Percentiles rank a stretch among this genome's conserved stretches.
These are phyloP conservation scores for Fusarium virguliforme DNA, from an alignment of 2,329 filamentous ascomycete genomes.

Conservation along the genomic window DNA sequence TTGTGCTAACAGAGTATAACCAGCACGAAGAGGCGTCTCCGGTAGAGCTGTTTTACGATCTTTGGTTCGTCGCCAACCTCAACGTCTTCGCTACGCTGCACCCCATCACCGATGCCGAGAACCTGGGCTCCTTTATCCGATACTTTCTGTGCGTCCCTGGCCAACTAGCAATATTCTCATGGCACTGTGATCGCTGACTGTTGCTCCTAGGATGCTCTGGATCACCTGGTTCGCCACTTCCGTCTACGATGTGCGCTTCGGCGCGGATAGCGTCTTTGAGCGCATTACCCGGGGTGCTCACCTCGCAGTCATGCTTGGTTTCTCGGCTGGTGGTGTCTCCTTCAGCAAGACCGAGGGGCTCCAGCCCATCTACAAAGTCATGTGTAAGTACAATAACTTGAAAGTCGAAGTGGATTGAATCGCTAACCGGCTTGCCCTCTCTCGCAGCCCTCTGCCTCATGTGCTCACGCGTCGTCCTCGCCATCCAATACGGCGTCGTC, in stretches of 20 bases:
- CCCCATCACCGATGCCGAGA: neutral
- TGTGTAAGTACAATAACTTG: neutral
- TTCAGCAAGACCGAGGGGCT: slow-evolving; percentile 1
- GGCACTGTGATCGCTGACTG: neutral
- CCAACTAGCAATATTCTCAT: neutral
- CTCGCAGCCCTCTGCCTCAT: slow-evolving; percentile 2
- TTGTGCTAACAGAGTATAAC: neutral
- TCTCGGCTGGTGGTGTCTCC: neutral
- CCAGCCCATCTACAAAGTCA: slow-evolving; percentile 4
- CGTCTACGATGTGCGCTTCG: neutral
- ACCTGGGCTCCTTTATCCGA: neutral
- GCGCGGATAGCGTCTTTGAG: neutral
- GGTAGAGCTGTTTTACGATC: neutral
- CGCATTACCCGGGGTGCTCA: neutral
- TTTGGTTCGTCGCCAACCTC: slow-evolving; percentile 1
- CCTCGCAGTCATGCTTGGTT: slow-evolving; percentile 6
- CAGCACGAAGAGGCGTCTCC: neutral
- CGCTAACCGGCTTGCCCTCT: neutral
- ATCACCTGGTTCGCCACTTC: neutral
- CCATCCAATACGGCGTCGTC: slow-evolving; percentile 1
- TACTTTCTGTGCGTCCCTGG: neutral
- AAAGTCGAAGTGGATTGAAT: neutral
- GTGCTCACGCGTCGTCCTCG: neutral
- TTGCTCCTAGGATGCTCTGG: neutral
- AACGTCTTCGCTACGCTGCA: slow-evolving; percentile 1